A percentile compares a stretch with the other conserved stretches of the same genome.
These are phyloP conservation scores for Euphorbia tirucalli DNA, from an alignment of 345 rosid species.

Conservation along the genomic window DNA sequence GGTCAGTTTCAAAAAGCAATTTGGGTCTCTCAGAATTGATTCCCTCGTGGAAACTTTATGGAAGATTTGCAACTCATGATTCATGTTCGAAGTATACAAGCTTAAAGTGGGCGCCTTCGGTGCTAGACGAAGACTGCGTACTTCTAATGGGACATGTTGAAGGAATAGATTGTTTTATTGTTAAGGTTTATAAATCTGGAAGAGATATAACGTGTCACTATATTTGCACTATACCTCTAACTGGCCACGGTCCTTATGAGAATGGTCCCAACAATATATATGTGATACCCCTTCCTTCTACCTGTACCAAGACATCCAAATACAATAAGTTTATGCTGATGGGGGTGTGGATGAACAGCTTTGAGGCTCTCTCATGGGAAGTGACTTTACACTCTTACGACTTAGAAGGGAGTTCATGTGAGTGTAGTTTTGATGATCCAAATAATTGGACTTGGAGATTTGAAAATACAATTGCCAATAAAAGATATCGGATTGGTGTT, in stretches of 20 bases:
- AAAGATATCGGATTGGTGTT: conserved; percentile 50
- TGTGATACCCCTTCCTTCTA: conserved; percentile 48
- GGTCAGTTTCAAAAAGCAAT: conserved; percentile 50
- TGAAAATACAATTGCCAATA: conserved; percentile 45
- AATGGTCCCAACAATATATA: conserved; percentile 63
- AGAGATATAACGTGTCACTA: conserved; percentile 41
- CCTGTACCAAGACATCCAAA: conserved; percentile 47
- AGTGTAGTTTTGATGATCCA: conserved; percentile 46
- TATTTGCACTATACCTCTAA: conserved; percentile 69
- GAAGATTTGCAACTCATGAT: conserved; percentile 46
- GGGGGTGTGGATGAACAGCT: conserved; percentile 62
- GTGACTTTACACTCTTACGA: conserved; percentile 55
- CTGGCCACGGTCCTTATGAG: conserved; percentile 36
- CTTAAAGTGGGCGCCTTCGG: conserved; percentile 78
- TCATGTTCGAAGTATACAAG: conserved; percentile 53
- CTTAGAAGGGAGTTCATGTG: conserved; percentile 35
- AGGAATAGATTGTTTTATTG: conserved; percentile 85
- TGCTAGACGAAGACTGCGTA: conserved; percentile 49
- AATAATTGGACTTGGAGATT: conserved; percentile 39
- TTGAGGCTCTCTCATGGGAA: conserved; percentile 72
- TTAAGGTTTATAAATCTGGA: conserved; percentile 41
- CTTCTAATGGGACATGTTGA: conserved; percentile 67
- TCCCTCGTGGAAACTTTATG: conserved; percentile 61
- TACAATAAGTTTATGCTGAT: conserved; percentile 60
- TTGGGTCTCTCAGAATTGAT: conserved; percentile 42